Percentiles rank a stretch among this genome's conserved stretches.
These are phyloP conservation scores for Chamaecrista fasciculata DNA, from an alignment of 306 rosid genomes.

Conservation along the genomic window DNA sequence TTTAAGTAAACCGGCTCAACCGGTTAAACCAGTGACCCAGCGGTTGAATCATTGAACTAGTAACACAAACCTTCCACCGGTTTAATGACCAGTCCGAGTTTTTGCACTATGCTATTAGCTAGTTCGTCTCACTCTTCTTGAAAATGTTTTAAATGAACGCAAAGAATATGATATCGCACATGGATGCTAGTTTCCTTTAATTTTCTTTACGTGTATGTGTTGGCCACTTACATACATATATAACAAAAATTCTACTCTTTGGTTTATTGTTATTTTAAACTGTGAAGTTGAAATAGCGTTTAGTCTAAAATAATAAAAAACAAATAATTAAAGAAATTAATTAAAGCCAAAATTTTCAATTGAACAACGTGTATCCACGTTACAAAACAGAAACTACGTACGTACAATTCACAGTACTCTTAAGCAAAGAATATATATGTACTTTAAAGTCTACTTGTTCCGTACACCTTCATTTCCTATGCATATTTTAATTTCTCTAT, in stretches of 20 bases:
- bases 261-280: too few relatives aligned
- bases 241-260: too few relatives aligned
- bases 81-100: too few relatives aligned
- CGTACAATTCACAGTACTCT: too few relatives aligned
- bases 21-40: too few relatives aligned
- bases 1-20: too few relatives aligned
- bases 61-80: too few relatives aligned
- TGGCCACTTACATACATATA: constrained; percentile 13
- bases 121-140: too few relatives aligned
- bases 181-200: neutral
- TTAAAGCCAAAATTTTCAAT: neutral
- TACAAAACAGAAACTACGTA: neutral
- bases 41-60: too few relatives aligned
- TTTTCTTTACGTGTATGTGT: neutral
- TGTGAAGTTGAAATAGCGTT: neutral
- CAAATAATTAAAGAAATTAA: neutral
- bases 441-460: constrained; percentile 29
- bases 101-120: too few relatives aligned
- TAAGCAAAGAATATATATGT: constrained; percentile 36
- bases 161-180: too few relatives aligned
- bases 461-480: constrained; percentile 39
- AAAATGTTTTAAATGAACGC: too few relatives aligned
- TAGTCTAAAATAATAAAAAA: neutral
- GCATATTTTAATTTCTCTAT: neutral
- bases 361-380: neutral